These are phyloP conservation scores for Saraca asoca DNA, from an alignment of 331 rosid genomes.

Conservation along the genomic window DNA sequence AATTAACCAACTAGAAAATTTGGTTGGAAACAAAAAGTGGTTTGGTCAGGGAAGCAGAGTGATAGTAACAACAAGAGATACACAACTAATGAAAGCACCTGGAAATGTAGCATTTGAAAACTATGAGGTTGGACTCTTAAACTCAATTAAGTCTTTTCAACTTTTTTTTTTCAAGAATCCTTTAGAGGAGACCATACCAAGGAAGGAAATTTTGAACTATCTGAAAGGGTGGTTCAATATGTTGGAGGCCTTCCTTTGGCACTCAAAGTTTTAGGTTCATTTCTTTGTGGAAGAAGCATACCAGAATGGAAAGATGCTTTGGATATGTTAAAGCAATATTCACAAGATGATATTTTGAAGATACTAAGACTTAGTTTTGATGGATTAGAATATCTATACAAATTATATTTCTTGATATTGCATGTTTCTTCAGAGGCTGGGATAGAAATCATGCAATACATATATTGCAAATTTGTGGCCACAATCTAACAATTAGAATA, in stretches of 20 bases:
- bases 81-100: too few relatives aligned
- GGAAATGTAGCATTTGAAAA: too few relatives aligned
- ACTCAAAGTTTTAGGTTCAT: slow-evolving; percentile 8
- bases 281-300: not conserved
- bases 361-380: not conserved
- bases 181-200: too few relatives aligned
- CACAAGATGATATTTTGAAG: not conserved
- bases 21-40: too few relatives aligned
- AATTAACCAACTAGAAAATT: too few relatives aligned
- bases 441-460: not conserved
- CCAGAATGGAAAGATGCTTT: slow-evolving; percentile 14
- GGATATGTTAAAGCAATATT: not conserved
- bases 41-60: too few relatives aligned
- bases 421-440: not conserved
- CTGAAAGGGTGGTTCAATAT: not conserved
- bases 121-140: too few relatives aligned
- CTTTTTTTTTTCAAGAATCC: not conserved
- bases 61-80: too few relatives aligned
- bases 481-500: not conserved
- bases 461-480: not conserved
- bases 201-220: not conserved
- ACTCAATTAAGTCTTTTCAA: not conserved
- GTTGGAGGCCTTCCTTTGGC: slow-evolving; percentile 7
- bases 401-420: not conserved
- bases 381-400: not conserved